phyloP scores from a whole-genome alignment of 2,329 filamentous ascomycete genomes.

The Mollisiaceae sp. region DNA sequence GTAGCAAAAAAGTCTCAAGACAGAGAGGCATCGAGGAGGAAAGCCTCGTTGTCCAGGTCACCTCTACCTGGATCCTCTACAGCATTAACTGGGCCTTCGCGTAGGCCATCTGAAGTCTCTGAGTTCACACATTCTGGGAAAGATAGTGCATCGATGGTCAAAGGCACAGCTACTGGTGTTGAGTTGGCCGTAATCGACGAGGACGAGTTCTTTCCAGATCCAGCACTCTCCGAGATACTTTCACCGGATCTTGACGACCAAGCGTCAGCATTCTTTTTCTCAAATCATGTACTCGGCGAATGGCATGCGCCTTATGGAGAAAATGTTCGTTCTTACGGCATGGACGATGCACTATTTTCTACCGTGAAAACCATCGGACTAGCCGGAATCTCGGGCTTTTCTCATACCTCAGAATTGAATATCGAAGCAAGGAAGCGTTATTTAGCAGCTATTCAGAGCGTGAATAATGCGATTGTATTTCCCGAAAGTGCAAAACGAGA shows the following conservation, averaged over 20 bases:
- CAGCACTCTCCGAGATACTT: neutral
- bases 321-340: slow-evolving; percentile 3
- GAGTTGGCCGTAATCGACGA: neutral
- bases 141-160: neutral
- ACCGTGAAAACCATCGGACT: slow-evolving; percentile 59
- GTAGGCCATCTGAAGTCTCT: neutral
- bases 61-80: neutral
- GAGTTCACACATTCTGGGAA: neutral
- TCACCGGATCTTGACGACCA: slow-evolving; percentile 7
- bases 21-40: slow-evolving; percentile 31
- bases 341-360: slow-evolving; percentile 51
- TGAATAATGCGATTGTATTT: slow-evolving; percentile 52
- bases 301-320: neutral
- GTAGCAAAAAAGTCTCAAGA: slow-evolving; percentile 53
- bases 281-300: neutral
- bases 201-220: neutral
- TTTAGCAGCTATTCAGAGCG: slow-evolving; percentile 53
- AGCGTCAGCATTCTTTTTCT: slow-evolving; percentile 5
- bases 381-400: slow-evolving; percentile 51
- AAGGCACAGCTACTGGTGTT: neutral
- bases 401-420: slow-evolving; percentile 44
- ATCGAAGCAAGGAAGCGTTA: slow-evolving; percentile 55
- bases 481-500: slow-evolving; percentile 53
- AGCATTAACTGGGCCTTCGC: neutral
- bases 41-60: neutral